Percentiles rank a stretch among this genome's conserved stretches.
Conservation (phyloP, 495 filamentous ascomycete genomes). For the Ramalina intermedia region DNA sequence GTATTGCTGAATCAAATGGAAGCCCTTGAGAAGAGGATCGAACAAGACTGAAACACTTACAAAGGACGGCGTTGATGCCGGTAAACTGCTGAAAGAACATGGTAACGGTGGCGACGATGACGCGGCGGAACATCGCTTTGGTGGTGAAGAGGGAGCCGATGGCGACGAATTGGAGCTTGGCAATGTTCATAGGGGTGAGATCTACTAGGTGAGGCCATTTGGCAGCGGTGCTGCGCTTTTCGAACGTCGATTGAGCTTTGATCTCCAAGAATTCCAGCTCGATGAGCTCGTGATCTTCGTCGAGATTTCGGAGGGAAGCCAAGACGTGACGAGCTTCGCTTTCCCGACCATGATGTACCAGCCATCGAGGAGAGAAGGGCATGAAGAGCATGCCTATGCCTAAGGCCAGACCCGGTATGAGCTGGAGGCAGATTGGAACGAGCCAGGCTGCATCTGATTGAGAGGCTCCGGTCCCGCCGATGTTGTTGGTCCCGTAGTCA, state of each 20-base stretch:
- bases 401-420: slow-evolving; percentile 38
- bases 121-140: slow-evolving; percentile 59
- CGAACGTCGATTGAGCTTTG: slow-evolving; percentile 62
- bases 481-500: slow-evolving; percentile 56
- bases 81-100: slow-evolving; percentile 42
- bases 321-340: slow-evolving; percentile 42
- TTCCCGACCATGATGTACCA: slow-evolving; percentile 31
- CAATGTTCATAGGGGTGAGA: slow-evolving; percentile 40
- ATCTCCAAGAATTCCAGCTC: slow-evolving; percentile 72
- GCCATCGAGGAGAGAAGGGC: slow-evolving; percentile 45
- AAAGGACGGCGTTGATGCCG: slow-evolving; percentile 16
- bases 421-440: slow-evolving; percentile 45
- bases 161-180: slow-evolving; percentile 61
- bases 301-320: slow-evolving; percentile 46
- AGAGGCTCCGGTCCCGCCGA: slow-evolving; percentile 47
- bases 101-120: slow-evolving; percentile 40
- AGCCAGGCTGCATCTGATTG: slow-evolving; percentile 63
- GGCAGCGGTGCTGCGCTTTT: slow-evolving; percentile 58
- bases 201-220: slow-evolving; percentile 54
- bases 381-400: slow-evolving; percentile 34
- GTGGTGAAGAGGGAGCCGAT: slow-evolving; percentile 58
- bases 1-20: slow-evolving; percentile 22
- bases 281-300: slow-evolving; percentile 47
- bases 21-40: slow-evolving; percentile 47
- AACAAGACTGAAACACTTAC: slow-evolving; percentile 50